Base-by-base conservation (phyloP, 1,284 basidiomycete genomes). In the Kwoniella shivajii region DNA sequence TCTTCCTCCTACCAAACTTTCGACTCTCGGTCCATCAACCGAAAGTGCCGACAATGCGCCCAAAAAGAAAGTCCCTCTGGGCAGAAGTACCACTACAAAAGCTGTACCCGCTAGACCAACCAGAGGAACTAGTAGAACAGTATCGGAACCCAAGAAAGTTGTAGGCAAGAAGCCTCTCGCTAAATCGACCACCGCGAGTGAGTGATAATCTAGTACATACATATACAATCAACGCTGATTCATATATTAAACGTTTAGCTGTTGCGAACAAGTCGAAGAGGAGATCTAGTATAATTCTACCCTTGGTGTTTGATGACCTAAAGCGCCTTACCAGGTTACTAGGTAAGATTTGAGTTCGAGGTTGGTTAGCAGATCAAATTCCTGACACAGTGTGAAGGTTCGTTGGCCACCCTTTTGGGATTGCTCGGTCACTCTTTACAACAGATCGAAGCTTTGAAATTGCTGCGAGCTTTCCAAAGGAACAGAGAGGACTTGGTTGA, bases 381-480 rank as follows among this genome's bases (percentile, higher is more conserved):
- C 9, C 14, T 39, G 30, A 6, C 11, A 13, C 24, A 14, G 27
- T 39, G 14, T n/a, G 20, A 6, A 88, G 89, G 85, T 48, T 82
- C 86, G 57, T 80, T 84, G 10, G 76, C 85, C 0, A 82, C 85
- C 34, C 76, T 92, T 27, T 81, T 90, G n/a, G 88, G 88, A 4
- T 68, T 92, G 6, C 74, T 83, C 0, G 84, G 83, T 0, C 75
- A 82, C 46, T 65, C 79, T 1, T 68, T 83, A 5, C 72, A 77
- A 20, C 80, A 80, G 47, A 72, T 85, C 16, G 81, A 82, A 31
- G 59, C 75, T 16, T 67, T 82, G 33, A 74, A 75, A 27, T 76
- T 85, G 10, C 84, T 87, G 44, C 79, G 87, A 0, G 82, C 82
- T 38, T 66, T 81, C 1, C 66, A 86, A 6, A 75, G 87, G 6